A percentile compares a stretch with the other conserved stretches of the same genome.
Conservation (phyloP, 1,284 basidiomycete genomes). For the Austroboletus niveus region DNA sequence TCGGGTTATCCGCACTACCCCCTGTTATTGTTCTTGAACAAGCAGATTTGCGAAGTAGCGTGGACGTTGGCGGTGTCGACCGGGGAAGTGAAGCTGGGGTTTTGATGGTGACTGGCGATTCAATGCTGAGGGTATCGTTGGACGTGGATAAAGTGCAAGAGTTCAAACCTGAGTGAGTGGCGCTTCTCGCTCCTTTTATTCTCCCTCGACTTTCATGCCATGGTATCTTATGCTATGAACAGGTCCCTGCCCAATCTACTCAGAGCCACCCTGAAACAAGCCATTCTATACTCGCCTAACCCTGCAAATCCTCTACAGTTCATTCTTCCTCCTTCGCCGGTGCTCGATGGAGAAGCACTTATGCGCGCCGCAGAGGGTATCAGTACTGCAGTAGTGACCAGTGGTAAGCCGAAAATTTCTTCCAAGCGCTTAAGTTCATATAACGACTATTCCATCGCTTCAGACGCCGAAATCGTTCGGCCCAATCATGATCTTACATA, state of each 20-base stretch:
- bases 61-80: constrained; percentile 10
- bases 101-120: constrained; percentile 62
- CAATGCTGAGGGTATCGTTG: constrained; percentile 63
- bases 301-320: constrained; percentile 81
- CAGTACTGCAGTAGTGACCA: constrained; percentile 71
- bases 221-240: constrained; percentile 35
- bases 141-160: constrained; percentile 58
- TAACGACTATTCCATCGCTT: not conserved
- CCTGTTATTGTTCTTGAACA: constrained; percentile 25
- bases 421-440: not conserved
- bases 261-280: constrained; percentile 84
- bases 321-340: constrained; percentile 67
- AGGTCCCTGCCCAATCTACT: constrained; percentile 64
- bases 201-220: constrained; percentile 39
- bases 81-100: constrained; percentile 46
- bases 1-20: constrained; percentile 60
- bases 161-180: constrained; percentile 58
- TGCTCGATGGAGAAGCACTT: constrained; percentile 73
- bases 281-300: constrained; percentile 62
- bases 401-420: constrained; percentile 42
- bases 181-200: not conserved
- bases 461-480: constrained; percentile 73
- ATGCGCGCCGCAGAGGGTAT: constrained; percentile 79
- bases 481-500: constrained; percentile 78
- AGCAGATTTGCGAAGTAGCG: constrained; percentile 12